Evolutionary conservation across 2,329 filamentous ascomycete genomes (phyloP), one percentile per base, ranked within the genome.

Genomic region (Talaromyces sp.): DNA sequence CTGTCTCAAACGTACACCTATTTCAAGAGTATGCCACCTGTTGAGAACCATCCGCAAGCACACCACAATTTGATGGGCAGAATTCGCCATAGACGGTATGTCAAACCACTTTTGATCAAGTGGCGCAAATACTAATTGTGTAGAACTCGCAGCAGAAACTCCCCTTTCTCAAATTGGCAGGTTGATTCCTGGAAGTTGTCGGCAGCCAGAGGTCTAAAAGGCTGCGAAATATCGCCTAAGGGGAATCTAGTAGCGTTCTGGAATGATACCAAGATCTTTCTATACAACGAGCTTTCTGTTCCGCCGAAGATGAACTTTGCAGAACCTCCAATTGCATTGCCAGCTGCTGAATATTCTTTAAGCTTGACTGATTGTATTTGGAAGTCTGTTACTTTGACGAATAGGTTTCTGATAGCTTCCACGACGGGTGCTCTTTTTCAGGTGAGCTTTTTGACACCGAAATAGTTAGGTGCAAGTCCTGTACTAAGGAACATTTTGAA

Each of bases 171-270:
- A 3, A 67, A 64, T 54, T 65, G 62, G 67, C 67, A 69, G 67
- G 66, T 70, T n/a, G 56, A 68, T n/a, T 61, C 50, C 22, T 71
- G 67, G 68, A 61, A 64, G 25, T 45, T 70, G 37, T 67, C 63
- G 22, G 37, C 57, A 47, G 59, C 62, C 35, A 64, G 70, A 17
- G 68, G 67, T 15, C 71, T 72, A 65, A 75, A 74, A 59, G 72
- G 70, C 22, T 73, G 72, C 31, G 69, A 66, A 9, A 73, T 75
- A 33, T 73, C 73, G 2, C 72, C 72, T 2, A 68, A 70, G 43
- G 73, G 69, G 13, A 69, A 66, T 25, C 64, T 70, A 5, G 64
- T 74, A 39, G 73, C 69, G 1, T 75, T 73, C 57, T 75, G 73
- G 71, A 74, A 68, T 2, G 72, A 74, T 37, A 62, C 39, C 45